Evolutionary conservation across 192 early-diverging fungal species (phyloP), one percentile per base, ranked within the genome.

Genomic region (Glomus cerebriforme): DNA sequence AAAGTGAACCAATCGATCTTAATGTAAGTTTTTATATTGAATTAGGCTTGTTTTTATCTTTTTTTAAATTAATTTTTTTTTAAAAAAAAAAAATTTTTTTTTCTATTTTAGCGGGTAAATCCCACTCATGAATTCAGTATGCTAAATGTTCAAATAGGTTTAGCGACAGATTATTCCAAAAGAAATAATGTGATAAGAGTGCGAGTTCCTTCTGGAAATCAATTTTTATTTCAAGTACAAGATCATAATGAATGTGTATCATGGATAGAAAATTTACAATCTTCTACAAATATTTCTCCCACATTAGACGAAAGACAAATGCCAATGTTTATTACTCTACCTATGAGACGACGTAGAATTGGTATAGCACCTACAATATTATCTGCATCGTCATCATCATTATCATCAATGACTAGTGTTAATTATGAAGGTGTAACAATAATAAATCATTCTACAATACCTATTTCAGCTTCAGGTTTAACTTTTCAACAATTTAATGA

Each of bases 321-420:
- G 85, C 85, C 85, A 31, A 64, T 73, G 19, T 84, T 86, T 67
- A 82, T 84, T 32, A 84, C 83, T 31, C 49, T 81, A 27, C 69
- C 79, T 24, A 59, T 69, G 8, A 78, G 78, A 34, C 35, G 80
- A 26, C 64, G 80, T 45, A 79, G 66, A 39, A 6, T 13, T 7
- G 29, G 9, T 31, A 27, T 22, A 31, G 13, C 4, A 64, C 22
- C 29, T 15, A 7, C 27, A 29, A 31, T 27, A 26, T 0, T 29
- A 31, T 4, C 62, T 15, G 13, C 47, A 2, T 49, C 47, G 13
- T 17, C 47, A 4, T 49, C 17, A 49, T 19, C 12, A 49, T 49
- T 13, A 49, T 39, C 37, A 7, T 9, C 37, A 0, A 39, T 9
- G 1, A 7, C 8, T 39, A 39, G 1, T 39, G 15, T 49, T 0